A percentile compares a stretch with the other conserved stretches of the same genome.
phyloP scores from a whole-genome alignment of 2,329 filamentous ascomycete genomes.

The Lojkania enalia region DNA sequence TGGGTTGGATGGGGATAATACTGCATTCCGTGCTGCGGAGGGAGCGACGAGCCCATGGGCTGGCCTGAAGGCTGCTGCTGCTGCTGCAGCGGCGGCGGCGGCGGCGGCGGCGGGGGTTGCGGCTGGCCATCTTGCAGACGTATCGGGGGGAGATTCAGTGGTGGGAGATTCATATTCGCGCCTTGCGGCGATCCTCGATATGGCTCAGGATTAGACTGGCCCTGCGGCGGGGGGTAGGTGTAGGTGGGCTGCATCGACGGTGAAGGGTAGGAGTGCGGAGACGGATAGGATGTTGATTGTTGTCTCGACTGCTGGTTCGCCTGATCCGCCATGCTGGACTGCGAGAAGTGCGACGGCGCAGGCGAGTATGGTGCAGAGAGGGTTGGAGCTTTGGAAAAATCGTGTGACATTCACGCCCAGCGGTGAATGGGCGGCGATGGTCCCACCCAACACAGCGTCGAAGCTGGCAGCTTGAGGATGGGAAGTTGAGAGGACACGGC shows the following conservation, averaged over 20 bases:
- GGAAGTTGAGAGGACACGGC: slow-evolving; percentile 3
- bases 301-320: slow-evolving; percentile 35
- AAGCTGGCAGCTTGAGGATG: slow-evolving; percentile 16
- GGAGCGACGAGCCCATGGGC: slow-evolving; percentile 58
- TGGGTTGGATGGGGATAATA: slow-evolving; percentile 55
- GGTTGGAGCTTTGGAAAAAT: slow-evolving; percentile 29
- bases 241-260: slow-evolving; percentile 55
- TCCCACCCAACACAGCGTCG: slow-evolving; percentile 22
- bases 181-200: slow-evolving; percentile 53
- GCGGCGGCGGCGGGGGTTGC: slow-evolving; percentile 28
- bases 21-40: slow-evolving; percentile 57
- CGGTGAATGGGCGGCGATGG: slow-evolving; percentile 28
- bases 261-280: slow-evolving; percentile 56
- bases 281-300: slow-evolving; percentile 45
- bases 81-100: no score
- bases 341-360: slow-evolving; percentile 37
- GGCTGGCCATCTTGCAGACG: slow-evolving; percentile 52
- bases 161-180: slow-evolving; percentile 49
- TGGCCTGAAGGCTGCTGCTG: slow-evolving; percentile 37
- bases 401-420: slow-evolving; percentile 38
- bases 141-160: slow-evolving; percentile 56
- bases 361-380: slow-evolving; percentile 35
- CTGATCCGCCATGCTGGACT: slow-evolving; percentile 40
- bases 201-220: slow-evolving; percentile 44
- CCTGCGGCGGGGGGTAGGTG: slow-evolving; percentile 51